Base-by-base conservation (phyloP, 228 moss, liverwort and hornwort genomes). In the Sphagnum magellanicum region DNA sequence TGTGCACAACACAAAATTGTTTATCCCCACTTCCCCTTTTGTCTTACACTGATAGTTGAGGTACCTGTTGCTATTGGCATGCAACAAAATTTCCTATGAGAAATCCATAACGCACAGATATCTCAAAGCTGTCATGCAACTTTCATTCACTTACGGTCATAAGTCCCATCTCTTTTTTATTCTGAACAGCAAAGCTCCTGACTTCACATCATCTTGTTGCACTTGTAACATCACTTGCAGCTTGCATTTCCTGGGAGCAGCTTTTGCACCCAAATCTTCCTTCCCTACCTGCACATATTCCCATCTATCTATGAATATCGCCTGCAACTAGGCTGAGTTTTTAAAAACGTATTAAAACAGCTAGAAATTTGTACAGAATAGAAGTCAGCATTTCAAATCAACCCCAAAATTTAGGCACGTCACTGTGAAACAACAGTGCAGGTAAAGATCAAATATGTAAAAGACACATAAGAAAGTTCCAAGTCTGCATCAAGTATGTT, bases 191-290 rank as follows among this genome's bases (percentile, higher is more conserved):
- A 94, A 50, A 68, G 77, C 72, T 46, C 85, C 77, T 0, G 82
- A 81, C 48, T 87, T 81, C 49, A 84, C 62, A 65, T 92, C 83
- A 70, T 89, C 90, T 73, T 90, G 90, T n/a, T 94, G 98, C 64
- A 92, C 92, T 80, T 98, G 98, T 68, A 98, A 61, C 98, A 98
- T 98, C 63, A 94, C 80, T 81, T 98, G 98, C 76, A 94, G 68
- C 86, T 89, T 98, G 69, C 89, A 94, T 79, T 98, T 94, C 70
- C 80, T 82, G 68, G 98, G 98, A 8, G 98, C 94, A n/a, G 79
- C 64, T 82, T 94, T 98, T 11, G 98, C 98, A 58, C 98, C 98
- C 50, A 87, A 80, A 63, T 89, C 89, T 81, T 98, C 98, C 83
- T 84, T 98, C 12, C 98, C 98, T 67, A 98, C 60, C 94, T 95